A percentile compares a stretch with the other conserved stretches of the same genome.
These are phyloP conservation scores for Hyaloscypha bicolor DNA, from an alignment of 495 filamentous ascomycete genomes.

Conservation along the genomic window DNA sequence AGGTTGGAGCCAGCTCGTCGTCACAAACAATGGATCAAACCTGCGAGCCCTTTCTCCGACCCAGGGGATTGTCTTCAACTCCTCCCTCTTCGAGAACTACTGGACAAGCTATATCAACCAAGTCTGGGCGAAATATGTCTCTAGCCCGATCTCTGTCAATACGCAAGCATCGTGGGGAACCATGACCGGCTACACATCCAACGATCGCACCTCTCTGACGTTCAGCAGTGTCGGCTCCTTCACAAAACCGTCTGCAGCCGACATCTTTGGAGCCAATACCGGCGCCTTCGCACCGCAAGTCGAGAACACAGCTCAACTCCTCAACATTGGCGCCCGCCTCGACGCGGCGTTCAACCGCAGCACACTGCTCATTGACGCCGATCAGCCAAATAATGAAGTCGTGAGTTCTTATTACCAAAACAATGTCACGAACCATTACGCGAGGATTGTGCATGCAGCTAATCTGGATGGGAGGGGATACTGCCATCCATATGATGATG, in stretches of 20 bases:
- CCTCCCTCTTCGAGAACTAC: slow-evolving; percentile 62
- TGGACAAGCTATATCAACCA: slow-evolving; percentile 62
- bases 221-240: slow-evolving; percentile 54
- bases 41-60: slow-evolving; percentile 71
- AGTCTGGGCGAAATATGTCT: slow-evolving; percentile 64
- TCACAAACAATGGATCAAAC: slow-evolving; percentile 50
- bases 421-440: slow-evolving; percentile 69
- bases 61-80: slow-evolving; percentile 56
- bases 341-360: slow-evolving; percentile 70
- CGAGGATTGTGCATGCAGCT: slow-evolving; percentile 63
- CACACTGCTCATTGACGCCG: slow-evolving; percentile 53
- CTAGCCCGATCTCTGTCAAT: slow-evolving; percentile 40
- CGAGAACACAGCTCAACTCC: slow-evolving; percentile 45
- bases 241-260: slow-evolving; percentile 54
- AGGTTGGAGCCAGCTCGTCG: slow-evolving; percentile 65
- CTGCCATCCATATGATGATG: slow-evolving; percentile 79
- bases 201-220: slow-evolving; percentile 44
- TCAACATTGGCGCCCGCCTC: slow-evolving; percentile 59
- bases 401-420: slow-evolving; percentile 52
- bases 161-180: slow-evolving; percentile 35
- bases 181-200: slow-evolving; percentile 53
- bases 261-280: slow-evolving; percentile 70
- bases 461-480: slow-evolving; percentile 66
- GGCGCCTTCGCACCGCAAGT: slow-evolving; percentile 59
- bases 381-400: slow-evolving; percentile 53